phyloP scores from a whole-genome alignment of 2,329 filamentous ascomycete genomes.

The Ophiostoma fasciatum region DNA sequence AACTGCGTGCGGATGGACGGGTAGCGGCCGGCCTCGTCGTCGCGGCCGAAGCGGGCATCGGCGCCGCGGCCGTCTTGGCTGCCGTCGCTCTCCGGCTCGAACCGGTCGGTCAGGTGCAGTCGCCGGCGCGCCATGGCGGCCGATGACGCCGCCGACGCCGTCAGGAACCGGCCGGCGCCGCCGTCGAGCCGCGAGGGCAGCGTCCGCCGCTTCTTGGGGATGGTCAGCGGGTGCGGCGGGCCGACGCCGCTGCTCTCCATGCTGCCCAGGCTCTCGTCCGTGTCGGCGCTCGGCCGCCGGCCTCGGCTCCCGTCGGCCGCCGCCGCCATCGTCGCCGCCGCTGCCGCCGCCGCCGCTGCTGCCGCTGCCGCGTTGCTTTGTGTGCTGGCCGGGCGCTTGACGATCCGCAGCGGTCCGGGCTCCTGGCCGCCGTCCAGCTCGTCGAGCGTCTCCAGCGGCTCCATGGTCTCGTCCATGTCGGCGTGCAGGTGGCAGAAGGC shows the following conservation, averaged over 20 bases:
- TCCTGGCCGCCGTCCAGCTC: too few species aligned
- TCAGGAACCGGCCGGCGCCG: constrained; percentile 6
- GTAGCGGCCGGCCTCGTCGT: background rate
- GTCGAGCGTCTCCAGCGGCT: too few species aligned
- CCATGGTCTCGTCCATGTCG: constrained; percentile 1
- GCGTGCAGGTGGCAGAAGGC: too few species aligned
- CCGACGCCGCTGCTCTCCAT: too few species aligned
- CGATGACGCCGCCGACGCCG: background rate
- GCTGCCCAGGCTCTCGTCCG: constrained; percentile 16
- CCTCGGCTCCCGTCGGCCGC: too few species aligned
- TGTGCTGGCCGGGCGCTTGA: constrained; percentile 7
- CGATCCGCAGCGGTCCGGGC: constrained; percentile 11
- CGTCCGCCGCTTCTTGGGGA: constrained; percentile 21
- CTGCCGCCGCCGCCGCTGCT: too few species aligned
- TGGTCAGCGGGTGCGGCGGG: constrained; percentile 18
- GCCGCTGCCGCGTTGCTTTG: too few species aligned
- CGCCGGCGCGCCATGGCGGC: background rate
- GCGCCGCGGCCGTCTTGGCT: background rate
- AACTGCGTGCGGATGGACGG: background rate
- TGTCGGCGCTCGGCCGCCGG: too few species aligned
- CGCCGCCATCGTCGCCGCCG: too few species aligned
- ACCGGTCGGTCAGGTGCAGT: constrained; percentile 7
- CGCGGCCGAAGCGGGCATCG: too few species aligned
- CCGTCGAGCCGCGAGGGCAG: constrained; percentile 1
- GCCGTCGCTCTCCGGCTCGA: background rate